Conservation (phyloP, 768 basidiomycete genomes). For the Boletales sp. region DNA sequence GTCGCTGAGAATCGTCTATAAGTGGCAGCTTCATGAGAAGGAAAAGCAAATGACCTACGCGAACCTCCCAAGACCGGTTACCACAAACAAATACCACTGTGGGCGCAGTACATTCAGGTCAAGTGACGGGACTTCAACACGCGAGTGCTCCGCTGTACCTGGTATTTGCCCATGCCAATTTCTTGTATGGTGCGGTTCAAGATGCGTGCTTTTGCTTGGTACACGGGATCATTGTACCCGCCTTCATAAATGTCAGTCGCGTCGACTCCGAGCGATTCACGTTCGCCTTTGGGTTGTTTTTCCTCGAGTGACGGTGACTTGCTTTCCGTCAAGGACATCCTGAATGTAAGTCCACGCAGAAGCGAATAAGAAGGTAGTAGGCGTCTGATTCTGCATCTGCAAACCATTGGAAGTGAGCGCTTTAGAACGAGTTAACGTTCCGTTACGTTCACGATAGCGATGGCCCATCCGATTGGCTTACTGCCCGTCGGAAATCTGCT, state of each 20-base stretch:
- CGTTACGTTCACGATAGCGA: no score
- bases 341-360: no score
- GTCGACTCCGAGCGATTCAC: neutral
- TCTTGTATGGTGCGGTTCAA: constrained; percentile 47
- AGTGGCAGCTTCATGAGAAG: neutral
- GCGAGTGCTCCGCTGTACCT: constrained; percentile 27
- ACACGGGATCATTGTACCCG: constrained; percentile 42
- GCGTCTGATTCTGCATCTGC: no score
- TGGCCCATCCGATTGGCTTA: no score
- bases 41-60: constrained; percentile 24
- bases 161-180: constrained; percentile 57
- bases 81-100: constrained; percentile 37
- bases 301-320: neutral
- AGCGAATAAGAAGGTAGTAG: no score
- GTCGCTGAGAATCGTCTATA: constrained; percentile 20
- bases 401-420: no score
- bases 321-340: no score
- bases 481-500: no score
- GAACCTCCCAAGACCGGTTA: constrained; percentile 42
- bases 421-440: no score
- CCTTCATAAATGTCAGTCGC: constrained; percentile 31
- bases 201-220: constrained; percentile 46
- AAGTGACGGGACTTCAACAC: neutral
- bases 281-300: neutral
- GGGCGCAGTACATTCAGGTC: neutral